phyloP scores from a whole-genome alignment of 345 rosid genomes.

The Lagerstroemia speciosa region DNA sequence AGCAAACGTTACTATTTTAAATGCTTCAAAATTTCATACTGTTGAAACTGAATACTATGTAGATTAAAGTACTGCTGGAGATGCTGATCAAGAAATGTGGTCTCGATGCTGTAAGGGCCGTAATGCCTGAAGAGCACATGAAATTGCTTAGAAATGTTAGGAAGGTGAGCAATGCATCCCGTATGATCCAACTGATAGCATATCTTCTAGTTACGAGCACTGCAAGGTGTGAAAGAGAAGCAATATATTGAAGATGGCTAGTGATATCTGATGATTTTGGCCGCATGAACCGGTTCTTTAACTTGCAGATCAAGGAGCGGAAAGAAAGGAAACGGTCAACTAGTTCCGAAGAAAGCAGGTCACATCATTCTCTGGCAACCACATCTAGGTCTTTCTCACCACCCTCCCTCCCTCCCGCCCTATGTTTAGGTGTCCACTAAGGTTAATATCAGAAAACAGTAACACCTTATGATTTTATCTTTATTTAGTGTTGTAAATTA shows the following conservation, averaged over 20 bases:
- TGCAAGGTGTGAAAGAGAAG: neutral
- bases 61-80: conserved; percentile 90
- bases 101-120: conserved; percentile 81
- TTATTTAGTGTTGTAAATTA: neutral
- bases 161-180: conserved; percentile 43
- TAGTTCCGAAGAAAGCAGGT: conserved; percentile 53
- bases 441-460: neutral
- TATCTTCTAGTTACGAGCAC: neutral
- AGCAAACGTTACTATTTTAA: neutral
- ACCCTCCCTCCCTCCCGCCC: neutral
- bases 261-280: neutral
- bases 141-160: conserved; percentile 87
- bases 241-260: neutral
- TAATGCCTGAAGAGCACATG: conserved; percentile 97
- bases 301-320: conserved; percentile 60
- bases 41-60: neutral
- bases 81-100: conserved; percentile 97
- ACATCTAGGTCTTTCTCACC: conserved; percentile 57
- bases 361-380: conserved; percentile 63
- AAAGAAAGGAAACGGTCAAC: conserved; percentile 55
- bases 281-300: neutral
- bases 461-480: neutral
- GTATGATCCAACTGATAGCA: neutral
- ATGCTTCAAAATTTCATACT: neutral
- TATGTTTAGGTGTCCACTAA: neutral